phyloP scores from a whole-genome alignment of 2,329 filamentous ascomycete genomes.

The Botrytis cinerea region DNA sequence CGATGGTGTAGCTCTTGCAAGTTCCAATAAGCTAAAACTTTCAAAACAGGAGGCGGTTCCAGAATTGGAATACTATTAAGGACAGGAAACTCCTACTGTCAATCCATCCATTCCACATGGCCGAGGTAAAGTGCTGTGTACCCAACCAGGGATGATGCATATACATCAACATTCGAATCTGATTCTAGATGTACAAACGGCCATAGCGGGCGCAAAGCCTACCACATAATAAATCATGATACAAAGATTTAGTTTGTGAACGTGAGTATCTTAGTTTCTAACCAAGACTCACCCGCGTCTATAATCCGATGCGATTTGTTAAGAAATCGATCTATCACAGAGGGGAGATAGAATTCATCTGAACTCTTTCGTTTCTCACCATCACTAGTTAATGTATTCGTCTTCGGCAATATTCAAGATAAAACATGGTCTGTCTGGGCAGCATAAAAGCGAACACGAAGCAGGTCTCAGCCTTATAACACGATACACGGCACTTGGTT shows the following conservation, averaged over 20 bases:
- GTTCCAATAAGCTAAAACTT: neutral
- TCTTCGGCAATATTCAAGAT: neutral
- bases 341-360: neutral
- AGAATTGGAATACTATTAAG: neutral
- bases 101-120: neutral
- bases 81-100: neutral
- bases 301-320: neutral
- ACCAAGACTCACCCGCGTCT: neutral
- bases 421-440: neutral
- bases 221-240: neutral
- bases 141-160: neutral
- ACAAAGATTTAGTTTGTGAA: neutral
- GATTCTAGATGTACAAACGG: neutral
- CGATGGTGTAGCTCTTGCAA: neutral
- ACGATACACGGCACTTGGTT: neutral
- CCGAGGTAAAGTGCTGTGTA: neutral
- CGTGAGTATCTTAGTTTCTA: neutral
- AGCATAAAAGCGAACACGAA: neutral
- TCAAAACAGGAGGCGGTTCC: neutral
- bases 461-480: neutral
- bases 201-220: neutral
- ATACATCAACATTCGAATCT: neutral
- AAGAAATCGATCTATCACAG: neutral
- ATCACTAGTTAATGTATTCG: neutral
- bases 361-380: neutral